Base-by-base conservation (phyloP, 495 filamentous ascomycete genomes). In the Hypoxylon trugodes region DNA sequence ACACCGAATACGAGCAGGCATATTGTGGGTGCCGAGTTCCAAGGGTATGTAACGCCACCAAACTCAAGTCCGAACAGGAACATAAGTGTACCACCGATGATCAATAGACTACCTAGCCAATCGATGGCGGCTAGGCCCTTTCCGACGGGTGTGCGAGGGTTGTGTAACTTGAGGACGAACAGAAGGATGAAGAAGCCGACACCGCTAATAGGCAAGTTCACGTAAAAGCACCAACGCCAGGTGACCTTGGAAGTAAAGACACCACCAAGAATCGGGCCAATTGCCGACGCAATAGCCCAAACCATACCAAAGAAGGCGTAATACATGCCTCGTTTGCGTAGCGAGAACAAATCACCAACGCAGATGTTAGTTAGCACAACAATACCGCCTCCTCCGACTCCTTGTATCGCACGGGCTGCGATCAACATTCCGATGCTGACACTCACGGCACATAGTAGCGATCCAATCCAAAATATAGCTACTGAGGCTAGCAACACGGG, bases 351-450 rank as follows among this genome's bases (percentile, higher is more conserved):
- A 77, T 96, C 91, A 2, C 85, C 83, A 43, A 96, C 90, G 60
- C 79, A 83, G 59, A 96, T 92, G 71, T 95, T 93, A 21, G 89
- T 86, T 54, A 96, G 74, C 10, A 90, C 86, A 8, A 95, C 79
- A 41, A 93, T 82, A 2, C 92, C 92, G 54, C 91, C 91, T 36
- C 88, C 90, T 13, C 90, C 92, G 16, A 87, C 74, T 59, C 92
- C 92, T 63, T 96, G 92, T 36, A 96, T 80, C 2, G 88, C 87
- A 69, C 92, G 77, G 25, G 87, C 91, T 3, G 85, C 84, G 37
- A 96, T 82, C 51, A 95, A 79, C 84, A 92, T 90, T 19, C 82
- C 81, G 47, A 94, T 84, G 56, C 80, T 90, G 37, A 81, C 78
- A 18, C 87, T 82, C 40, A 91, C 63, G 1, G 82, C 92, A 47